These are phyloP conservation scores for Sugiyamaella valdiviana DNA, from an alignment of 805 yeast genomes.

Conservation along the genomic window DNA sequence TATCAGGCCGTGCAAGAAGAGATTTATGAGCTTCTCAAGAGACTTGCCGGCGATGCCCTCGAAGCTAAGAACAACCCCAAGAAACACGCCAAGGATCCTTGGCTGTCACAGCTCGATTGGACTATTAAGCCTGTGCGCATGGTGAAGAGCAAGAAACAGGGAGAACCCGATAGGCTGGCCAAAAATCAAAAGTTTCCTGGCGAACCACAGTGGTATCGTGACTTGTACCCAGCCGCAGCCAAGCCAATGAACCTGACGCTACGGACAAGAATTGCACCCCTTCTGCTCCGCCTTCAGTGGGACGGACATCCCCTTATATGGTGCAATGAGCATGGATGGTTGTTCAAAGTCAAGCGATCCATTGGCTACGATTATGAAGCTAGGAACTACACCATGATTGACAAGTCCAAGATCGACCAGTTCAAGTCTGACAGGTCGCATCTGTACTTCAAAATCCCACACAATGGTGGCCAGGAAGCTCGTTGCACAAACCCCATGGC, in stretches of 20 bases:
- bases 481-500: constrained; percentile 74
- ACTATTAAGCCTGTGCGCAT: constrained; percentile 50
- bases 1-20: constrained; percentile 53
- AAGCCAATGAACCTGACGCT: constrained; percentile 55
- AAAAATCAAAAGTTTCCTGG: constrained; percentile 82
- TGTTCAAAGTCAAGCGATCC: constrained; percentile 52
- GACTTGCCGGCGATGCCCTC: constrained; percentile 56
- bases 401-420: constrained; percentile 14
- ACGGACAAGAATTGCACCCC: constrained; percentile 68
- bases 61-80: constrained; percentile 39
- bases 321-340: constrained; percentile 82
- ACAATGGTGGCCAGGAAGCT: constrained; percentile 70
- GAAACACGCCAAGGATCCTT: constrained; percentile 59
- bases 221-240: constrained; percentile 37
- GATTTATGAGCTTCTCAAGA: constrained; percentile 53
- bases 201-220: constrained; percentile 89
- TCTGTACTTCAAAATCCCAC: constrained; percentile 68
- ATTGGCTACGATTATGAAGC: constrained; percentile 27
- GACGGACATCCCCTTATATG: constrained; percentile 77
- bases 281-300: constrained; percentile 75
- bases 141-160: constrained; percentile 64
- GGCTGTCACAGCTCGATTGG: constrained; percentile 93
- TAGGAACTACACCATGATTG: constrained; percentile 34
- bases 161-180: constrained; percentile 28
- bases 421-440: constrained; percentile 29